These are phyloP conservation scores for Blastobotrys capitulatus DNA, from an alignment of 1,139 yeast genomes.

Conservation along the genomic window DNA sequence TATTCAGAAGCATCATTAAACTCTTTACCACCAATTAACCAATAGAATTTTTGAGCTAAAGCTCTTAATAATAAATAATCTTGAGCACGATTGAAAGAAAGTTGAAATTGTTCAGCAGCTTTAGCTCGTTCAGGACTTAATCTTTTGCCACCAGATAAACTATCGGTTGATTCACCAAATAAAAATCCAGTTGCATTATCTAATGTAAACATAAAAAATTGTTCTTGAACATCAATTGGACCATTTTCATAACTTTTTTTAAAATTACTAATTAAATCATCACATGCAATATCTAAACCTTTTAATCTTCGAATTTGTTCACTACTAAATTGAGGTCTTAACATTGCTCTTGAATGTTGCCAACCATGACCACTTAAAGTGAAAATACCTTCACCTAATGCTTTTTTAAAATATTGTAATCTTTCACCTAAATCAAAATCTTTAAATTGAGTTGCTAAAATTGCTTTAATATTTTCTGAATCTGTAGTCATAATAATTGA, in stretches of 20 bases:
- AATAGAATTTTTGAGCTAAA: conserved; percentile 36
- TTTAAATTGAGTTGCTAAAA: conserved; percentile 30
- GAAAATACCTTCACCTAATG: conserved; percentile 52
- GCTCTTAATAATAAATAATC: conserved; percentile 36
- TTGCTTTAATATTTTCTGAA: conserved; percentile 41
- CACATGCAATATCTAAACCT: conserved; percentile 42
- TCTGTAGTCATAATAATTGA: conserved; percentile 32
- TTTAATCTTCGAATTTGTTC: conserved; percentile 49
- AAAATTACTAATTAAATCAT: conserved; percentile 28
- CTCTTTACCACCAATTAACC: conserved; percentile 32
- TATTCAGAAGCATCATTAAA: conserved; percentile 30
- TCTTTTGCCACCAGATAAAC: conserved; percentile 26
- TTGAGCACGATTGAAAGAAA: conserved; percentile 43
- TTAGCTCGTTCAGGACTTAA: conserved; percentile 9
- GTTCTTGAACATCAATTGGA: conserved; percentile 43
- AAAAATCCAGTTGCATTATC: conserved; percentile 54
- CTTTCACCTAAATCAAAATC: conserved; percentile 38
- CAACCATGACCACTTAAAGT: conserved; percentile 50
- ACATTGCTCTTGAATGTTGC: conserved; percentile 53
- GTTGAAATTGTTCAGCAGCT: conserved; percentile 36
- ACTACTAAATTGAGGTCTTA: conserved; percentile 52
- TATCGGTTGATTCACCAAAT: conserved; percentile 48
- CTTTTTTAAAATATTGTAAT: conserved; percentile 39
- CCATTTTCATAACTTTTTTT: conserved; percentile 9
- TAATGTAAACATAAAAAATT: conserved; percentile 46